phyloP scores from a whole-genome alignment of 805 yeast genomes.

The Candida railenensis region DNA sequence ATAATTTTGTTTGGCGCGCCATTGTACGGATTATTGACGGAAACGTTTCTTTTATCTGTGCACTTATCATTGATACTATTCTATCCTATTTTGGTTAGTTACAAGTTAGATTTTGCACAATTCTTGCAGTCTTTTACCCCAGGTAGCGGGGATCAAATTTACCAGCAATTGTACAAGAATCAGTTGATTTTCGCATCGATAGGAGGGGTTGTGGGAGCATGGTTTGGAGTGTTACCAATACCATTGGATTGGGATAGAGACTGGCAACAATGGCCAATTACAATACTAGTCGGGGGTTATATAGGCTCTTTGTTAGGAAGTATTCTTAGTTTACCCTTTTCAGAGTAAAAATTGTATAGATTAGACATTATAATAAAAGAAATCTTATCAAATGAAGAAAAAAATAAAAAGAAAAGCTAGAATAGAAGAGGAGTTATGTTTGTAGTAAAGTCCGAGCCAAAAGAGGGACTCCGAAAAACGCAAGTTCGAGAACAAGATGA shows the following conservation, averaged over 20 bases:
- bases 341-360: neutral
- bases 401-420: neutral
- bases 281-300: constrained; percentile 77
- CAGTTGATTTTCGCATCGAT: constrained; percentile 26
- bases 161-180: constrained; percentile 22
- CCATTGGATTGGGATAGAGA: constrained; percentile 98
- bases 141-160: constrained; percentile 14
- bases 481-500: no score
- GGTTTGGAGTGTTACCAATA: constrained; percentile 92
- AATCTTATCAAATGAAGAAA: neutral
- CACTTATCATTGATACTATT: constrained; percentile 61
- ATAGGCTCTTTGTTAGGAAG: constrained; percentile 70
- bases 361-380: neutral
- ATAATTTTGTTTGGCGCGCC: constrained; percentile 83
- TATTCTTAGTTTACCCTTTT: constrained; percentile 7
- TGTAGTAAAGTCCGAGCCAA: neutral
- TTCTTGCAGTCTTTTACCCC: constrained; percentile 17
- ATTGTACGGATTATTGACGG: constrained; percentile 46
- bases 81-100: constrained; percentile 61
- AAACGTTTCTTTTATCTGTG: constrained; percentile 59
- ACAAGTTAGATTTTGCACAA: constrained; percentile 49
- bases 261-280: constrained; percentile 96
- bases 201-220: constrained; percentile 59
- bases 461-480: neutral
- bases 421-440: neutral